Percentiles rank a stretch among this genome's conserved stretches.
Evolutionary conservation across 768 basidiomycete genomes (phyloP).

Genomic region (Suillus bovinus): DNA sequence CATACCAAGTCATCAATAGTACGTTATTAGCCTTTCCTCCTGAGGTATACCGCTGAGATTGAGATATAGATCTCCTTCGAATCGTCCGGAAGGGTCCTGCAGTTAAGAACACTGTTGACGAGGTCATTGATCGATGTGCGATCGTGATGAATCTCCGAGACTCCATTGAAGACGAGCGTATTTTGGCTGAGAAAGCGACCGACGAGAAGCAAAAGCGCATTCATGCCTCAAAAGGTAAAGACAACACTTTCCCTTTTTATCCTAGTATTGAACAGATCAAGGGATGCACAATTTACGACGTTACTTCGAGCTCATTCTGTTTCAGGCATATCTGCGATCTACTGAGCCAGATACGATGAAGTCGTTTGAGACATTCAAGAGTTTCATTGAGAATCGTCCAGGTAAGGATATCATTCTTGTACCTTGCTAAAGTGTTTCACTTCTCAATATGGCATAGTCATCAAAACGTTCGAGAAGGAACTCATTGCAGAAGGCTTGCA

Average conservation of each 20-base stretch:
- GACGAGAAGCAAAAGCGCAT: conserved; percentile 69
- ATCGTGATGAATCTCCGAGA: conserved; percentile 85
- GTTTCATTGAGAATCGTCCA: conserved; percentile 81
- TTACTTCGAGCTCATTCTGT: conserved; percentile 84
- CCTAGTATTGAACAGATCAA: conserved; percentile 24
- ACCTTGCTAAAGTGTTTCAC: neutral
- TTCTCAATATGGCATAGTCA: conserved; percentile 51
- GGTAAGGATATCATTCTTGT: conserved; percentile 44
- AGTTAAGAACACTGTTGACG: conserved; percentile 86
- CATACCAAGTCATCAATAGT: conserved; percentile 92
- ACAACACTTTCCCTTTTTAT: neutral
- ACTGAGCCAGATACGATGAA: conserved; percentile 78
- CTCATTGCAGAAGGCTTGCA: conserved; percentile 75
- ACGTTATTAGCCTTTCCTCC: conserved; percentile 24
- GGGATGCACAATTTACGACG: conserved; percentile 80
- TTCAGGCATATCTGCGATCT: conserved; percentile 87
- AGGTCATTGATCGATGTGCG: conserved; percentile 84
- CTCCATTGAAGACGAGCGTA: conserved; percentile 80
- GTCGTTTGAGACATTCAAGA: conserved; percentile 75
- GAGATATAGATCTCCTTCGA: conserved; percentile 65
- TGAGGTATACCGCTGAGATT: conserved; percentile 8
- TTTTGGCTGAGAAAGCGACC: conserved; percentile 72
- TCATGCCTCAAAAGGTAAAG: conserved; percentile 72
- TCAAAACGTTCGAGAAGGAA: conserved; percentile 94
- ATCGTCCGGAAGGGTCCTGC: conserved; percentile 84